Percentiles rank a stretch among this genome's conserved stretches.
phyloP scores from a whole-genome alignment of 1,284 basidiomycete species.

The Leccinum angustisporum region DNA sequence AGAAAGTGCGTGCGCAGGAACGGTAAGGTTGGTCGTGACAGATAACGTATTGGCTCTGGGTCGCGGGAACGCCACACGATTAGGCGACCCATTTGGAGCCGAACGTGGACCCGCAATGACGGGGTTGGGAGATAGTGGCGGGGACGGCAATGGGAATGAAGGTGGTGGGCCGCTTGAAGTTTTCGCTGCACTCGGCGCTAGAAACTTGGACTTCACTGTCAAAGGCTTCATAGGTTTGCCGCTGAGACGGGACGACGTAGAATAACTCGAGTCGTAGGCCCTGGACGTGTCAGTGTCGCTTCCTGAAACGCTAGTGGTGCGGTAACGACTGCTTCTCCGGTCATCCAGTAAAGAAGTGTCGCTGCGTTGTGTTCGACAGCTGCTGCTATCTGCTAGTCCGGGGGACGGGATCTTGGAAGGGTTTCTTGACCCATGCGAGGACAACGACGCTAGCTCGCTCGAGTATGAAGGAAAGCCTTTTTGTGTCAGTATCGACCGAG shows the following conservation, averaged over 20 bases:
- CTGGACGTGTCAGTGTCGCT: conserved; percentile 34
- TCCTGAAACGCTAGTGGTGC: conserved; percentile 27
- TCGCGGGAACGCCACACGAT: conserved; percentile 26
- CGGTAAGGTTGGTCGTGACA: conserved; percentile 28
- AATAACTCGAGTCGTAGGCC: conserved; percentile 19
- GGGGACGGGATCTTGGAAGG: conserved; percentile 15
- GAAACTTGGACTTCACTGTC: conserved; percentile 20
- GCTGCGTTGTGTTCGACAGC: conserved; percentile 4
- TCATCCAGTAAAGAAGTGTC: conserved; percentile 25
- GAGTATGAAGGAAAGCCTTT: conserved; percentile 16
- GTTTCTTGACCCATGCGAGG: conserved; percentile 26
- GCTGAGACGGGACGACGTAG: conserved; percentile 12
- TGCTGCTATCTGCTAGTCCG: conserved; percentile 16
- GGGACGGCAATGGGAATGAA: conserved; percentile 29
- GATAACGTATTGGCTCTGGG: conserved; percentile 34
- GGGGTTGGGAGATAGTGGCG: conserved; percentile 18
- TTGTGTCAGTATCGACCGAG: conserved; percentile 16
- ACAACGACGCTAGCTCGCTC: conserved; percentile 24
- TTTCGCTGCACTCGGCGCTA: conserved; percentile 10
- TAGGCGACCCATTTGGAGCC: conserved; percentile 21
- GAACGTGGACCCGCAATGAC: conserved; percentile 11
- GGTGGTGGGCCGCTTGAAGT: conserved; percentile 30
- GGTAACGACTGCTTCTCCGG: conserved; percentile 15
- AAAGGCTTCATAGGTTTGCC: conserved; percentile 17
- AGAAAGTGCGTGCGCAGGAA: conserved; percentile 13